Evolutionary conservation across 345 rosid genomes (phyloP).

Genomic region (Rhodomyrtus tomentosa): DNA sequence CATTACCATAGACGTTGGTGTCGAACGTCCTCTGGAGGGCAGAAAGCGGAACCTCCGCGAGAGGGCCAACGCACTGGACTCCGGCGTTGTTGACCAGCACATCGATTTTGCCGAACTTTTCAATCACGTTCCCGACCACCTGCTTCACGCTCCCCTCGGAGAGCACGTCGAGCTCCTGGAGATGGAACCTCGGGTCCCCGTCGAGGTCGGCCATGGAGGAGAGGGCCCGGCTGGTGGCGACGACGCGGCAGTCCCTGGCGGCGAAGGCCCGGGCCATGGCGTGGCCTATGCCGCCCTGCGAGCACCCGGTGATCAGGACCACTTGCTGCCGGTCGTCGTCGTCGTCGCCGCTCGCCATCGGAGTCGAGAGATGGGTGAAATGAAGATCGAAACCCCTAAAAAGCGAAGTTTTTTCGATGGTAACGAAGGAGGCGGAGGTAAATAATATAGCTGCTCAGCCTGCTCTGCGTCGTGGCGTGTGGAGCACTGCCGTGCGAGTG

Average conservation of each 20-base stretch:
- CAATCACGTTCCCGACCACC: conserved; percentile 37
- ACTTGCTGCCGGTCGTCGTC: conserved; percentile 19
- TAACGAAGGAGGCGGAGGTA: neutral
- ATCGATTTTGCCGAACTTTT: conserved; percentile 55
- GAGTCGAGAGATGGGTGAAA: neutral
- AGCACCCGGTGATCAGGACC: conserved; percentile 74
- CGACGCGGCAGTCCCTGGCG: conserved; percentile 46
- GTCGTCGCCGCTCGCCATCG: neutral
- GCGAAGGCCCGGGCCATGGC: conserved; percentile 77
- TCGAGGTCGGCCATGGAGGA: conserved; percentile 58
- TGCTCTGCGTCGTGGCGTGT: neutral
- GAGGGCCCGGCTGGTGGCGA: conserved; percentile 58
- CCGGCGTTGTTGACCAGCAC: conserved; percentile 89
- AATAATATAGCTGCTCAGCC: neutral
- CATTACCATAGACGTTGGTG: conserved; percentile 68
- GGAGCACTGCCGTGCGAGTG: too few species aligned
- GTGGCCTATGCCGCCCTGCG: conserved; percentile 79
- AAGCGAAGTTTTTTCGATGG: neutral
- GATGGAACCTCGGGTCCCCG: conserved; percentile 44
- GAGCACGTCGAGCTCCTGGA: conserved; percentile 64
- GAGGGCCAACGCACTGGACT: conserved; percentile 72
- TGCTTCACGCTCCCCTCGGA: conserved; percentile 49
- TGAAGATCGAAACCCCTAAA: neutral
- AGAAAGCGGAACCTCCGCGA: conserved; percentile 63
- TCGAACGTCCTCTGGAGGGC: conserved; percentile 46